Evolutionary conservation across 345 rosid genomes (phyloP), one percentile per base, ranked within the genome.

Genomic region (Populus simonii): DNA sequence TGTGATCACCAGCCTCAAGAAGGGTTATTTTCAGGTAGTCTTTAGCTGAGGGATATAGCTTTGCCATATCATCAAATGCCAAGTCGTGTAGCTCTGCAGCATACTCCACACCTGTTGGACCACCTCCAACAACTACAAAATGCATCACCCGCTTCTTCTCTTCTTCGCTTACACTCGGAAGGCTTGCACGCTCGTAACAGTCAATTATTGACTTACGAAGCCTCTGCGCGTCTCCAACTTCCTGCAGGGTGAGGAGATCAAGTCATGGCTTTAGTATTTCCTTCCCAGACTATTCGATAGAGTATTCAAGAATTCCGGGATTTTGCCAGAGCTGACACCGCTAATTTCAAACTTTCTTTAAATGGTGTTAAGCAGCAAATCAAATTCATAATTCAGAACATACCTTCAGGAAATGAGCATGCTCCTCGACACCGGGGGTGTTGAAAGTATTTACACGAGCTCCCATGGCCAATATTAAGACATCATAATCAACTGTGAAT

Each of bases 51-150:
- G 98, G 98, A 82, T 91, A 92, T 17, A 93, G 74, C 68, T 71
- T 73, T 38, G 87, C 81, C 20, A 94, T 84, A 76, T 94, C 98
- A 27, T 94, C 89, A 8, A 81, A 77, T 1, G 89, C 86, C 68
- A 86, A 86, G 73, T 94, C 98, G 71, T 86, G 94, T 36, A 94
- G 91, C 88, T 92, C 98, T 8, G 98, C 95, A 22, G 97, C 92
- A 85, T 89, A 94, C 86, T 94, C 98, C 15, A 94, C 97, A 7
- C 98, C 95, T 1, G 93, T 88, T 27, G 98, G 97, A 22, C 97
- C 97, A 16, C 98, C 98, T 5, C 95, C 98, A 47, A 94, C 97
- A 2, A 92, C 94, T 25, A 94, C 95, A 81, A 94, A 94, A 78
- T 94, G 93, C 76, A 91, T 81, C 68, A 91, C 87, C 76, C 87